Percentiles rank a stretch among this genome's conserved stretches.
Evolutionary conservation across 75 land plant genomes (phyloP).

Genomic region (Sequoiadendron giganteum): DNA sequence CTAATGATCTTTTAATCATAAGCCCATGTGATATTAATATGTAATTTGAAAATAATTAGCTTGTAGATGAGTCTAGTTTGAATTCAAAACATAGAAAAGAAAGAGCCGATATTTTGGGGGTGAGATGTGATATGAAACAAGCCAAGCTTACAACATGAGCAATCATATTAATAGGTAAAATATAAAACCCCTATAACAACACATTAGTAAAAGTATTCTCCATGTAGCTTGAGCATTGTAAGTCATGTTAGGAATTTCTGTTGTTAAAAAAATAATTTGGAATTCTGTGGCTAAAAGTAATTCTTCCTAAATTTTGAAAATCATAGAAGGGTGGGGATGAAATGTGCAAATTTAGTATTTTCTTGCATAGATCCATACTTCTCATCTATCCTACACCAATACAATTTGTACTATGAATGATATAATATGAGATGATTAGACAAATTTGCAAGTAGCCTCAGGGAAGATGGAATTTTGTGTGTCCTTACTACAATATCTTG

Average conservation of each 20-base stretch:
- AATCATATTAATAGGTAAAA: conserved; percentile 30
- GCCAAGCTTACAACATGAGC: conserved; percentile 65
- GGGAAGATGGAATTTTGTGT: not conserved
- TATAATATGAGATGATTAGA: not conserved
- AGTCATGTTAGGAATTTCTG: conserved; percentile 2
- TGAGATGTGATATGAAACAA: conserved; percentile 35
- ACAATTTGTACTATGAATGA: not conserved
- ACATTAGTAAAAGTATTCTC: conserved; percentile 19
- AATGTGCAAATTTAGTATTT: not conserved
- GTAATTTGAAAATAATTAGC: too few species aligned
- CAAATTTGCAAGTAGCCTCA: not conserved
- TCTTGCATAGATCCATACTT: not conserved
- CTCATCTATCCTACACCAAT: not conserved
- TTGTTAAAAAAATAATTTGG: not conserved
- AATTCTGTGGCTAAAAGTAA: not conserved
- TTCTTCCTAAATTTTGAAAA: not conserved
- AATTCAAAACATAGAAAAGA: too few species aligned
- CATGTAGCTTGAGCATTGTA: conserved; percentile 24
- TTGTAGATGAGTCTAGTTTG: too few species aligned
- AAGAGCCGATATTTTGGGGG: conserved; percentile 58
- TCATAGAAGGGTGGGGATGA: not conserved
- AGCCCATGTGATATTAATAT: too few species aligned
- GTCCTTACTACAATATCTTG: not conserved
- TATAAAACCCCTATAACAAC: conserved; percentile 10
- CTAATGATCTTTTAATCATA: too few species aligned